phyloP scores from a whole-genome alignment of 2,329 filamentous ascomycete species.

The Dactylonectria estremocensis region DNA sequence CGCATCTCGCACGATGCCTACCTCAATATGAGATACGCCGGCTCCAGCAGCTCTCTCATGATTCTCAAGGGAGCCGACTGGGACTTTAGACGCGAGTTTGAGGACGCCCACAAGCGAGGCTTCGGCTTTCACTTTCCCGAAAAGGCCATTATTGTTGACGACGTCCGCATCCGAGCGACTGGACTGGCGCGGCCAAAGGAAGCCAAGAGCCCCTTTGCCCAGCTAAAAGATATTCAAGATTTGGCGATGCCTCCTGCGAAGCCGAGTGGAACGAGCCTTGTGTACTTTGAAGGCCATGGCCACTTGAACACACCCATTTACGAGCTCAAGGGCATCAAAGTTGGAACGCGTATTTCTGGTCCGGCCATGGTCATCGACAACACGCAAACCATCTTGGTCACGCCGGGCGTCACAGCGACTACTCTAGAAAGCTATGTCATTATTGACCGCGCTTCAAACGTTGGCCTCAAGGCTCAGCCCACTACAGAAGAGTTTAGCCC shows the following conservation, averaged over 20 bases:
- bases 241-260: conserved; percentile 29
- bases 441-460: conserved; percentile 49
- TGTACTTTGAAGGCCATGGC: conserved; percentile 47
- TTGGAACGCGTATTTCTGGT: conserved; percentile 57
- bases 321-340: conserved; percentile 39
- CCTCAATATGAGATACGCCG: conserved; percentile 62
- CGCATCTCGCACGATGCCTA: conserved; percentile 61
- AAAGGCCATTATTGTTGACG: conserved; percentile 59
- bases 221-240: conserved; percentile 41
- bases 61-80: conserved; percentile 50
- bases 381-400: conserved; percentile 83
- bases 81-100: conserved; percentile 1
- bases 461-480: conserved; percentile 31
- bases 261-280: conserved; percentile 39
- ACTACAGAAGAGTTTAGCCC: conserved; percentile 71
- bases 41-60: conserved; percentile 61
- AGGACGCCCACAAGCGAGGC: conserved; percentile 55
- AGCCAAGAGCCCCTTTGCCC: conserved; percentile 35
- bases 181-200: background rate
- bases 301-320: conserved; percentile 49
- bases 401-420: conserved; percentile 55
- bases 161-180: conserved; percentile 54
- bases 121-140: conserved; percentile 57
- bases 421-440: conserved; percentile 55
- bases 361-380: conserved; percentile 81